Base-by-base conservation (phyloP, 208 protist genomes). In the Trypanosoma platydactyli region DNA sequence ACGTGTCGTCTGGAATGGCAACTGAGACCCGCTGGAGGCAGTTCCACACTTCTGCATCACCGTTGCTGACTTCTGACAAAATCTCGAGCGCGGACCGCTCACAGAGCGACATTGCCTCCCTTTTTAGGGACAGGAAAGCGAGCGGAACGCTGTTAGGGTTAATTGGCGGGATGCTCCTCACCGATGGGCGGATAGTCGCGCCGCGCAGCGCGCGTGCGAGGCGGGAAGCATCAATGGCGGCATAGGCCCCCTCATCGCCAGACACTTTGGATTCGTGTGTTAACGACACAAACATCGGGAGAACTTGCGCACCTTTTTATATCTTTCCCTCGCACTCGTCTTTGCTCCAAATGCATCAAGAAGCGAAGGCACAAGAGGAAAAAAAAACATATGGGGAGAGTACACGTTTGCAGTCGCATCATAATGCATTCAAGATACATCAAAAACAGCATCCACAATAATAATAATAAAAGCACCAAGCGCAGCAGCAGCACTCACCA, bases 211-310 rank as follows among this genome's bases (percentile, higher is more conserved):
- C 80, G 12, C 77, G 75, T 3, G 88, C 71, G 1, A 94, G 67
- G 3, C 73, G 68, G 25, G 83, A 76, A n/a, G 88, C 88, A 45
- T 83, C 73, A 42, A 94, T 79, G 5, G 88, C 83, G 0, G 88
- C 84, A 76, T 91, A 89, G 60, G 88, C 72, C 29, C 88, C 84
- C 30, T 85, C 79, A 60, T 94, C 89, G 1, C 89, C 89, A 25
- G 88, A 84, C n/a, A 72, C 35, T 33, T 86, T 86, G 12, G 88
- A 79, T 25, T 80, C 71, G 1, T 49, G 65, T 12, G 84, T 82
- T 13, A 70, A 63, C 20, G 71, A 71, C 7, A 71, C 58, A 44
- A 71, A 77, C 42, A 64, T 56, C 25, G 24, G 16, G 20, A 15
- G 22, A 49, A 49, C 45, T 53, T 30, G 16, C 22, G 25, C 22